Base-by-base conservation (phyloP, 1,284 basidiomycete genomes). In the Takashimella tepidaria region DNA sequence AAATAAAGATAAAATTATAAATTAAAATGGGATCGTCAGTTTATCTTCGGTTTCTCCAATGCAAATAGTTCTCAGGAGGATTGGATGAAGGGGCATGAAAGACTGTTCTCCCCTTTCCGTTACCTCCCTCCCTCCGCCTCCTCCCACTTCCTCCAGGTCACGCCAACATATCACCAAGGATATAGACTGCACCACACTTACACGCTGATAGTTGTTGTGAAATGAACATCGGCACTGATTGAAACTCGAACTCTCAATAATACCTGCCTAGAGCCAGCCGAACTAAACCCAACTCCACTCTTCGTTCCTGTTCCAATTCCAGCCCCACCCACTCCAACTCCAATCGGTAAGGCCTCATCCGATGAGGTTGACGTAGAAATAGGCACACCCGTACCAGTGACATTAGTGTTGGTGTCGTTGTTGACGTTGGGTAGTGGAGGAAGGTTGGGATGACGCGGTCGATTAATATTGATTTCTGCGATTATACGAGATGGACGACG, bases 191-290 rank as follows among this genome's bases (percentile, higher is more conserved):
- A 42, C 16, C 22, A 23, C 45, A 78, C 87, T 50, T 80, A 92
- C 89, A 89, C 90, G 45, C 84, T 86, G 61, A 93, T 89, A 0
- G 89, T 92, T 0, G 89, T 92, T 0, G 83, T 89, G 49, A 89
- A 83, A 58, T 89, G 88, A 0, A 87, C 85, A 68, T 92, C 88
- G 0, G 84, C 84, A 27, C 83, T 84, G 43, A 88, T 86, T 3
- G 84, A 85, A 37, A 91, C 85, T 41, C 84, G 79, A 51, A 92
- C 85, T 20, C 87, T 82, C 47, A 95, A 77, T 68, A 90, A 87
- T 31, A 90, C 85, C 19, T 66, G 57, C 25, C 62, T 63, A 27
- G 63, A 61, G 23, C 61, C 47, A 1, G 67, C 60, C 27, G 67
- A 70, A 50, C 59, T 60, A 13, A 64, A 49, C 1, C 67, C 67